Evolutionary conservation across 805 yeast genomes (phyloP), one percentile per base, ranked within the genome.

Genomic region (Danielia oregonensis): DNA sequence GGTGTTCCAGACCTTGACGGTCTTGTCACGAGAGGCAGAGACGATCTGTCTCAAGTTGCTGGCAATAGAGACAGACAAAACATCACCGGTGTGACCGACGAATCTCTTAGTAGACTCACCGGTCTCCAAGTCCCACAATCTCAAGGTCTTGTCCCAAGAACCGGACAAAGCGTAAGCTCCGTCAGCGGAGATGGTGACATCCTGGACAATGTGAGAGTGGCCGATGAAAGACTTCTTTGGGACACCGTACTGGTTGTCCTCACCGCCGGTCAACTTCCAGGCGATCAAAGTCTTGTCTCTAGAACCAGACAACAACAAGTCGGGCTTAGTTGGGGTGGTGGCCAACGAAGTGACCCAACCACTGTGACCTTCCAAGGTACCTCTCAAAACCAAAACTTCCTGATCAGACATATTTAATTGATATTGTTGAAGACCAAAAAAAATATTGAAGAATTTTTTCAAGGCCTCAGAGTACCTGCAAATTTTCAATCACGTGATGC

Each of bases 1-100:
- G 74, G 94, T 86, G 83, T 93, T 91, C 99, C 99, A 93, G 75
- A 93, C 87, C 81, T 87, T 89, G 71, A 93, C 88, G 70, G 97
- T 86, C 82, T 86, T 86, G 74, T 93, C 98, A 76, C 98, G 89
- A 57, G 97, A 89, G 72, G 96, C 95, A 69, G 97, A 89, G 52
- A 89, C 96, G 63, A 93, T 87, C 75, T 87, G 94, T 78, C 96
- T 86, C 72, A 91, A 89, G 82, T 86, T 86, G 68, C 85, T 79
- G 62, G 97, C 83, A 70, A 93, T 86, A 55, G 97, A 86, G 61
- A 91, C 97, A 48, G 97, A 89, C 74, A 89, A 75, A 55, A 93
- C 98, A 70, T 93, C 99, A 63, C 88, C 86, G 55, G 78, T 79
- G 94, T 93, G 99, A 64, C 98, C 99, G 56, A 83, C 95, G 67